Conservation (phyloP, 192 early-diverging fungal species). For the Allomyces javanicus region DNA sequence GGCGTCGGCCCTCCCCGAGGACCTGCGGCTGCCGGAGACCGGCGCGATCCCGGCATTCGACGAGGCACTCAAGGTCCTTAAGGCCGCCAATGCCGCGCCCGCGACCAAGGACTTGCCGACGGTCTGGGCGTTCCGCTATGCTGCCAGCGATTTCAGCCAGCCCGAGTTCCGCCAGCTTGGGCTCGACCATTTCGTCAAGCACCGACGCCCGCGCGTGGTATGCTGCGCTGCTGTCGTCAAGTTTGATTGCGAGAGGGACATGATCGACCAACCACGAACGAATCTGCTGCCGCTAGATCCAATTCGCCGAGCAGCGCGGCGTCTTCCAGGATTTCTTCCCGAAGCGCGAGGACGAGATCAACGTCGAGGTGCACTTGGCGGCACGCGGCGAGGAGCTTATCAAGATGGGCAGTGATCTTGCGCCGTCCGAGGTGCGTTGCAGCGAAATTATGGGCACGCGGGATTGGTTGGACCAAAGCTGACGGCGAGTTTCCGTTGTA, state of each 20-base stretch:
- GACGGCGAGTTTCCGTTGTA: neutral
- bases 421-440: neutral
- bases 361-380: neutral
- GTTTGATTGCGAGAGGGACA: neutral
- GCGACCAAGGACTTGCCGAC: neutral
- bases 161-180: neutral
- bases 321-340: neutral
- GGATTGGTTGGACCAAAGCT: no score
- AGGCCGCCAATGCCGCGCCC: neutral
- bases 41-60: neutral
- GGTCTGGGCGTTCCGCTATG: neutral
- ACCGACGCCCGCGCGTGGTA: neutral
- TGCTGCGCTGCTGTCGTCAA: neutral
- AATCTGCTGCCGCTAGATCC: neutral
- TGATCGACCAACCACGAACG: no score
- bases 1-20: no score
- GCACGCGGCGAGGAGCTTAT: neutral
- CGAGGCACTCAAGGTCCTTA: neutral
- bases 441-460: no score
- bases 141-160: neutral
- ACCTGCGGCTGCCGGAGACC: neutral
- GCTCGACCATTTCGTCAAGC: neutral
- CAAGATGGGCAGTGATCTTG: neutral
- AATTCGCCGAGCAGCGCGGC: neutral
- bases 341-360: neutral